phyloP scores from a whole-genome alignment of 2,329 filamentous ascomycete genomes.

The Fusarium secorum region DNA sequence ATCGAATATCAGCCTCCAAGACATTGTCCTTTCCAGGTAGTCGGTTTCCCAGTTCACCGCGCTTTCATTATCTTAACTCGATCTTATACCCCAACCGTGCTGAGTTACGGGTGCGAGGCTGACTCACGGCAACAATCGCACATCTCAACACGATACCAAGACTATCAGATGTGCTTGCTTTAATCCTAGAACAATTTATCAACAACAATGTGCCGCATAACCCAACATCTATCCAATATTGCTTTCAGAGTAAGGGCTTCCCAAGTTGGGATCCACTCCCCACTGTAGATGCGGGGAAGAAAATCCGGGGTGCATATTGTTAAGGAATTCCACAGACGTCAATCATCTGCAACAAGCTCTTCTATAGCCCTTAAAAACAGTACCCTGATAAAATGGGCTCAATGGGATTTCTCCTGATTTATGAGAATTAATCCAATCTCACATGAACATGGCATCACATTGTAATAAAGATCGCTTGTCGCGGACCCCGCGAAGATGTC shows the following conservation, averaged over 20 bases:
- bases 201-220: not conserved
- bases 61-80: not conserved
- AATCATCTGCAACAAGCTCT: not conserved
- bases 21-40: not conserved
- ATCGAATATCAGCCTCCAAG: not conserved
- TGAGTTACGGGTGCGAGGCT: not conserved
- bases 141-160: not conserved
- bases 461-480: not conserved
- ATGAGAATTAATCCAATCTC: not conserved
- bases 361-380: not conserved
- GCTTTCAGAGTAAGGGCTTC: not conserved
- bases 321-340: conserved; percentile 1
- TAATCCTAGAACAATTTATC: not conserved
- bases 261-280: conserved; percentile 21
- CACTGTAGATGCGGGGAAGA: conserved; percentile 35
- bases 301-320: conserved; percentile 40
- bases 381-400: not conserved
- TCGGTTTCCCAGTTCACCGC: not conserved
- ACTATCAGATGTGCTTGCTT: not conserved
- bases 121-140: not conserved
- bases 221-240: not conserved
- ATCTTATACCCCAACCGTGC: not conserved
- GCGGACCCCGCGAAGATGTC: not conserved
- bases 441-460: not conserved
- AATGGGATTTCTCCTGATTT: too few species aligned